Percentiles rank a stretch among this genome's conserved stretches.
These are phyloP conservation scores for Phytomonas francai DNA, from an alignment of 208 protist species.

Conservation along the genomic window DNA sequence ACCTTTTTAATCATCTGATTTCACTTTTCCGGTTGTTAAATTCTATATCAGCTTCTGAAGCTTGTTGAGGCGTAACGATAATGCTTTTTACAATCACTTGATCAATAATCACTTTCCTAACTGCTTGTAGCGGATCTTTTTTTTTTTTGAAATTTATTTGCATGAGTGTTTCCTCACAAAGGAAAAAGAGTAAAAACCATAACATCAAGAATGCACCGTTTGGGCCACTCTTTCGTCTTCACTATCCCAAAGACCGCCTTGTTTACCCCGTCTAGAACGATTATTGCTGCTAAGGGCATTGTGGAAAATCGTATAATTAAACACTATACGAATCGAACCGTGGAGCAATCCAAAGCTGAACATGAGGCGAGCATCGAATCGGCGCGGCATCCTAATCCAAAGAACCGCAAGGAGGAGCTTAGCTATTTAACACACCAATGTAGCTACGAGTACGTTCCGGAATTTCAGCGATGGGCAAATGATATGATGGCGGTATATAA, in stretches of 20 bases:
- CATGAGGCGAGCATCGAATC: slow-evolving; percentile 38
- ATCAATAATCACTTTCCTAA: background rate
- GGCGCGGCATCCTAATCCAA: slow-evolving; percentile 57
- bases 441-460: slow-evolving; percentile 86
- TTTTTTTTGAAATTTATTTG: background rate
- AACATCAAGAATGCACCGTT: slow-evolving; percentile 1
- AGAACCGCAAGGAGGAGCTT: slow-evolving; percentile 79
- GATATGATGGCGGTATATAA: slow-evolving; percentile 88
- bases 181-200: slow-evolving; percentile 2
- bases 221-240: background rate
- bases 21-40: background rate
- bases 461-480: slow-evolving; percentile 89
- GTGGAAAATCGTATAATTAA: slow-evolving; percentile 83
- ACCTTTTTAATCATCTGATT: background rate
- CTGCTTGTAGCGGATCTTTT: too few relatives aligned
- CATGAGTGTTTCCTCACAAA: too few relatives aligned
- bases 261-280: slow-evolving; percentile 17
- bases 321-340: slow-evolving; percentile 78
- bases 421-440: slow-evolving; percentile 81
- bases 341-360: slow-evolving; percentile 66
- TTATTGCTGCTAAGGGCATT: slow-evolving; percentile 77
- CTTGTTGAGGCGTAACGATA: background rate
- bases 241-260: slow-evolving; percentile 7
- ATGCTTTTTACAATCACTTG: background rate
- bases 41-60: background rate